Evolutionary conservation across 257 asterid genomes (phyloP), one percentile per base, ranked within the genome.

Genomic region (Verbascum thapsus): DNA sequence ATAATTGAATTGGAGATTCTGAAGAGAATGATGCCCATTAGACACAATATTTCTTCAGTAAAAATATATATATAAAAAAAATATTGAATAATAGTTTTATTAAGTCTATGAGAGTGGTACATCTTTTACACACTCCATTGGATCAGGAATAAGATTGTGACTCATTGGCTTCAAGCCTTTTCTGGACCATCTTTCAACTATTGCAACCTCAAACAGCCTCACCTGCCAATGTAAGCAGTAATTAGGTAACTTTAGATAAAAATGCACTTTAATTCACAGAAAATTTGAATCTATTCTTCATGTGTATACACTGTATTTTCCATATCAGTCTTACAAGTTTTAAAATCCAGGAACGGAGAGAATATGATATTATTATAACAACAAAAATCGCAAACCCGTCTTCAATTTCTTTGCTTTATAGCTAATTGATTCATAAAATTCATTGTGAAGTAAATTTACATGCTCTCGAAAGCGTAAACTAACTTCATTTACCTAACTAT

Each of bases 191-290:
- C 67, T 70, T 35, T 74, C 71, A 12, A 85, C 78, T 10, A 88
- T 72, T 58, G 83, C 83, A 47, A 76, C 80, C 70, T 88, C 94
- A 41, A 88, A 67, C 71, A 69, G 49, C 78, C 94, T 81, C 69
- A 88, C 85, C 96, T 88, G 87, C 62, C 70, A 66, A 66, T 17
- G 50, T 64, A 51, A 43, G 49, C 16, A 13, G 17, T 17, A 41
- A 35, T 26, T 18, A 45, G 52, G 0, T 10, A 32, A n/a, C n/a
- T n/a, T n/a, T n/a, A n/a, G n/a, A n/a, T n/a, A n/a, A n/a, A n/a
- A n/a, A n/a, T n/a, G n/a, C n/a, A n/a, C n/a, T n/a, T n/a, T n/a
- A n/a, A n/a, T n/a, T n/a, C n/a, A n/a, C n/a, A n/a, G n/a, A n/a
- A n/a, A n/a, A n/a, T n/a, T n/a, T n/a, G n/a, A n/a, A n/a, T n/a